phyloP scores from a whole-genome alignment of 208 protist species.

The Trypanosoma brucei region DNA sequence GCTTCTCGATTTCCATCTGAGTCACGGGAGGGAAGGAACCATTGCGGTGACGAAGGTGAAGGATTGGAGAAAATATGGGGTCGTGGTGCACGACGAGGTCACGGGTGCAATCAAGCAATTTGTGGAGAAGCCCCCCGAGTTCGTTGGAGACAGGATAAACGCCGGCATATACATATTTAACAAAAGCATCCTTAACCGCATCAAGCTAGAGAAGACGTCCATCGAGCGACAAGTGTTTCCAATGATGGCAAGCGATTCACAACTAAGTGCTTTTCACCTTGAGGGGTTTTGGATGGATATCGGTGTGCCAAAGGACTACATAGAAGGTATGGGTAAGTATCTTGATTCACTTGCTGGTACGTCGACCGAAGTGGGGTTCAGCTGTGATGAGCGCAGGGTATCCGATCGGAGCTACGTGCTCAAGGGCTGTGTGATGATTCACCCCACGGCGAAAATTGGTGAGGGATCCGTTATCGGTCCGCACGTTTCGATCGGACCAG shows the following conservation, averaged over 20 bases:
- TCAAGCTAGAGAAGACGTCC: conserved; percentile 88
- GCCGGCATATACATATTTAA: conserved; percentile 97
- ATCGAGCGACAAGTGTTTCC: conserved; percentile 98
- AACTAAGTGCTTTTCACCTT: conserved; percentile 95
- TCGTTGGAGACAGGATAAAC: conserved; percentile 97
- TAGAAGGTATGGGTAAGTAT: conserved; percentile 86
- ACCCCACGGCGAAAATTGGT: conserved; percentile 91
- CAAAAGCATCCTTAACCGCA: conserved; percentile 93
- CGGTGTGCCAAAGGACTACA: conserved; percentile 94
- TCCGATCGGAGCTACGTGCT: conserved; percentile 43
- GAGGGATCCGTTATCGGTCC: conserved; percentile 92
- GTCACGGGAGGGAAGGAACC: conserved; percentile 94
- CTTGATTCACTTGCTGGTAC: conserved; percentile 61
- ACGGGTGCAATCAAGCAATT: conserved; percentile 89
- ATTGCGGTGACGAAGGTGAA: conserved; percentile 95
- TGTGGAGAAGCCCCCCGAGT: conserved; percentile 95
- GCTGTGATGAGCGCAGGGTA: conserved; percentile 23
- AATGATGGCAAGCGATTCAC: conserved; percentile 83
- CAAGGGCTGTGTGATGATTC: conserved; percentile 75
- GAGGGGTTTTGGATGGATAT: conserved; percentile 98
- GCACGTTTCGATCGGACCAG: conserved; percentile 92
- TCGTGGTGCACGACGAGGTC: conserved; percentile 92
- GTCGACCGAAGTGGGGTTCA: conserved; percentile 25
- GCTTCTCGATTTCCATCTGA: conserved; percentile 93
- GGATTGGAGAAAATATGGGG: conserved; percentile 97